These are phyloP conservation scores for Eustoma russellianum DNA, from an alignment of 257 asterid genomes.

Conservation along the genomic window DNA sequence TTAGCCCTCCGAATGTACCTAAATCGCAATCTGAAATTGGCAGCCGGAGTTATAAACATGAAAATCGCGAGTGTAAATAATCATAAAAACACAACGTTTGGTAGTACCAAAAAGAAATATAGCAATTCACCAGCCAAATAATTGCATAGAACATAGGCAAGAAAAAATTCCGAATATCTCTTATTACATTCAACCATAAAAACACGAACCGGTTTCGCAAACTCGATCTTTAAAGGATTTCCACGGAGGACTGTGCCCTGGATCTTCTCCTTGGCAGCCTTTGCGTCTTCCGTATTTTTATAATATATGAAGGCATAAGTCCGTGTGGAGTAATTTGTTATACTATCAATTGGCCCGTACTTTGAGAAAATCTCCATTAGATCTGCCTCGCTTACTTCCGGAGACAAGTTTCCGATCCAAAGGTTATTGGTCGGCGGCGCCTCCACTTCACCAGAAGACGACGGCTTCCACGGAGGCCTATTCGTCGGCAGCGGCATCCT, in stretches of 20 bases:
- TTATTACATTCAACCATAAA: constrained; percentile 15
- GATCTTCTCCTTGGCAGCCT: constrained; percentile 59
- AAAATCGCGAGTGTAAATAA: no score
- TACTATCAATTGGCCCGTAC: constrained; percentile 59
- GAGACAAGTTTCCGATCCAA: constrained; percentile 76
- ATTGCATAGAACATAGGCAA: no score
- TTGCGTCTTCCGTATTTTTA: constrained; percentile 55
- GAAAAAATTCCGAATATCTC: neutral
- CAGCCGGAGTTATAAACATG: no score
- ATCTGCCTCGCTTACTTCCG: constrained; percentile 62
- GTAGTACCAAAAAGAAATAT: no score
- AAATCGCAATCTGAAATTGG: no score
- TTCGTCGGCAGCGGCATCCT: constrained; percentile 17
- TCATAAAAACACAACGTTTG: no score
- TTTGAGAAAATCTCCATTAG: constrained; percentile 48
- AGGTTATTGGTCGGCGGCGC: constrained; percentile 73
- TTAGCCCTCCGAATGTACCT: no score
- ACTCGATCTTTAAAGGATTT: constrained; percentile 59
- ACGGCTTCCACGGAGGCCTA: constrained; percentile 17
- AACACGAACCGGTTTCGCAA: constrained; percentile 93
- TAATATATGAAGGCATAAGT: constrained; percentile 69
- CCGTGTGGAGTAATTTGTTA: constrained; percentile 59
- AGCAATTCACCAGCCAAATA: no score
- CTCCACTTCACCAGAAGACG: constrained; percentile 9
- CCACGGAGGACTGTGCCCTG: constrained; percentile 66